Conservation (phyloP, 805 yeast genomes). For the Saturnispora silvae region DNA sequence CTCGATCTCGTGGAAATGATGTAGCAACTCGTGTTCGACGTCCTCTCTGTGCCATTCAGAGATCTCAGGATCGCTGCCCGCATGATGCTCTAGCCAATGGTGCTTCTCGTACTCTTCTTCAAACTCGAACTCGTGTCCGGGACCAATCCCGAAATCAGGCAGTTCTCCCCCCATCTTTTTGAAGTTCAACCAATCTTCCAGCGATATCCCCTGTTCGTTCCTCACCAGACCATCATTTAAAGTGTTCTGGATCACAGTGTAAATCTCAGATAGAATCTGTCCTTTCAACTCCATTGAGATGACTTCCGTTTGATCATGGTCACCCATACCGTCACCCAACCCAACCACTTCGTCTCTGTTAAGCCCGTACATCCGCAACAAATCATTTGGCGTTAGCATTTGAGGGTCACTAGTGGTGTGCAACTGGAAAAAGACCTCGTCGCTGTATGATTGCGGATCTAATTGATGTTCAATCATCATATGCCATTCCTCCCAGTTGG, state of each 20-base stretch:
- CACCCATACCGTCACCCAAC: constrained; percentile 83
- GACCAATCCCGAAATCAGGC: constrained; percentile 90
- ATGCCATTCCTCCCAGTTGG: constrained; percentile 79
- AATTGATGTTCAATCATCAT: constrained; percentile 83
- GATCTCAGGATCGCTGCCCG: constrained; percentile 74
- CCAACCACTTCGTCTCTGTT: constrained; percentile 66
- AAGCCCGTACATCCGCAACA: constrained; percentile 73
- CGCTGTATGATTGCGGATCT: constrained; percentile 8
- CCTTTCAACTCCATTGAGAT: constrained; percentile 46
- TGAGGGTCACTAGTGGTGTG: constrained; percentile 56
- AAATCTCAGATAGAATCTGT: constrained; percentile 43
- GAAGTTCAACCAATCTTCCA: constrained; percentile 62
- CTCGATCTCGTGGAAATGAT: constrained; percentile 79
- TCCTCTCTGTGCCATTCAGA: constrained; percentile 76
- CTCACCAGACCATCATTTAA: constrained; percentile 38
- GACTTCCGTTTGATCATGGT: constrained; percentile 53
- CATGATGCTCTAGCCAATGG: constrained; percentile 81
- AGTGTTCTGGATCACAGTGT: constrained; percentile 43
- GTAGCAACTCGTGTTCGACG: constrained; percentile 74
- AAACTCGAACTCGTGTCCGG: constrained; percentile 80
- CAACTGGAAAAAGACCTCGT: constrained; percentile 64
- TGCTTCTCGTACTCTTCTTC: constrained; percentile 90
- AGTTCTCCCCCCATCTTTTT: constrained; percentile 54
- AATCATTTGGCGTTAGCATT: constrained; percentile 34
- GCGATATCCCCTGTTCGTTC: constrained; percentile 28